Evolutionary conservation across 208 protist genomes (phyloP).

Genomic region (Trypanosoma rangeli): DNA sequence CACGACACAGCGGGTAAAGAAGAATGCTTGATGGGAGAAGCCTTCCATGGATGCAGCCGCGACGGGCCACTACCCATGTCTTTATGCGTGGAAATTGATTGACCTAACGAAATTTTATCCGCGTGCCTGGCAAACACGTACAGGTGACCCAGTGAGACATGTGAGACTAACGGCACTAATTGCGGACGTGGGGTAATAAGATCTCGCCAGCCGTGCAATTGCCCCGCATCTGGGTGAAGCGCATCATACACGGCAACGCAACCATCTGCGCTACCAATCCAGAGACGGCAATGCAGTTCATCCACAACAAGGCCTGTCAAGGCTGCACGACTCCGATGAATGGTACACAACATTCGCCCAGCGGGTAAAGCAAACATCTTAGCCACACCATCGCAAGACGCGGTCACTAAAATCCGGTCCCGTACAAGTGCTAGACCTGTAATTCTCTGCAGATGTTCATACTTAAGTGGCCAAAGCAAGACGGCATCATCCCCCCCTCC

Average conservation of each 20-base stretch:
- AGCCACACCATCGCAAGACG: conserved; percentile 54
- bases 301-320: conserved; percentile 57
- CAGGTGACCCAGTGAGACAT: conserved; percentile 1
- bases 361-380: conserved; percentile 70
- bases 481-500: background rate
- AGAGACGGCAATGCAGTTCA: conserved; percentile 29
- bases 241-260: conserved; percentile 49
- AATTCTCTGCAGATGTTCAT: conserved; percentile 47
- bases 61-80: background rate
- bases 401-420: conserved; percentile 60
- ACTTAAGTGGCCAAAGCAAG: conserved; percentile 55
- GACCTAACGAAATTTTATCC: background rate
- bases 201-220: conserved; percentile 24
- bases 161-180: conserved; percentile 4
- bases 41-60: background rate
- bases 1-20: background rate
- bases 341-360: conserved; percentile 38
- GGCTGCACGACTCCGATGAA: conserved; percentile 43
- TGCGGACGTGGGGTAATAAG: conserved; percentile 11
- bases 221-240: background rate
- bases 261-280: conserved; percentile 56
- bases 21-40: background rate
- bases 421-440: conserved; percentile 51
- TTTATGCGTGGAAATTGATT: background rate
- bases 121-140: conserved; percentile 8